Conservation (phyloP, 1,284 basidiomycete genomes). For the Pyrrhoderma lamaoense region DNA sequence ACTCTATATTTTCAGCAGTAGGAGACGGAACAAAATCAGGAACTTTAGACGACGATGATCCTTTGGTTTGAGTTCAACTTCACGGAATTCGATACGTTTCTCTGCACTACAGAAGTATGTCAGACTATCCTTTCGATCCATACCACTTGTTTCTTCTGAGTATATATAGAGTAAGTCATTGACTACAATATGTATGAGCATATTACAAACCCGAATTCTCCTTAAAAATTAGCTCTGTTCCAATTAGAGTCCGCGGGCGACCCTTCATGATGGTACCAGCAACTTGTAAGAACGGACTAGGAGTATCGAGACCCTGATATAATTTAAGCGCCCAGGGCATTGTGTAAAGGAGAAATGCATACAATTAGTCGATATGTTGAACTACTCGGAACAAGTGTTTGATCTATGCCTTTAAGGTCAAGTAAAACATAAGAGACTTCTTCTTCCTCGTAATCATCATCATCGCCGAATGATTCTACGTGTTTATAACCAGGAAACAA, state of each 20-base stretch:
- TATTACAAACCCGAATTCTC: constrained; percentile 32
- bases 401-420: constrained; percentile 64
- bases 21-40: no score
- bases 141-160: background rate
- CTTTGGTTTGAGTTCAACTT: constrained; percentile 4
- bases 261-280: constrained; percentile 68
- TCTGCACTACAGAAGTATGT: background rate
- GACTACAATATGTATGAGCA: background rate
- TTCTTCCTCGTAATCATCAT: constrained; percentile 52
- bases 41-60: no score
- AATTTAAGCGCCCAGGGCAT: background rate
- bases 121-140: background rate
- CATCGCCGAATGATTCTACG: constrained; percentile 14
- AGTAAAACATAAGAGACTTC: constrained; percentile 63
- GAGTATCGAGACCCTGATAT: constrained; percentile 61
- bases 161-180: background rate
- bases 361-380: constrained; percentile 66
- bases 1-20: no score
- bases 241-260: constrained; percentile 53
- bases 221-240: constrained; percentile 66
- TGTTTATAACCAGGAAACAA: constrained; percentile 16
- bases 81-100: constrained; percentile 2
- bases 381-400: constrained; percentile 61
- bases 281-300: constrained; percentile 65
- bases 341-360: constrained; percentile 19